Percentiles rank a stretch among this genome's conserved stretches.
These are phyloP conservation scores for Saccharomycopsis fodiens DNA, from an alignment of 805 yeast species.

Conservation along the genomic window DNA sequence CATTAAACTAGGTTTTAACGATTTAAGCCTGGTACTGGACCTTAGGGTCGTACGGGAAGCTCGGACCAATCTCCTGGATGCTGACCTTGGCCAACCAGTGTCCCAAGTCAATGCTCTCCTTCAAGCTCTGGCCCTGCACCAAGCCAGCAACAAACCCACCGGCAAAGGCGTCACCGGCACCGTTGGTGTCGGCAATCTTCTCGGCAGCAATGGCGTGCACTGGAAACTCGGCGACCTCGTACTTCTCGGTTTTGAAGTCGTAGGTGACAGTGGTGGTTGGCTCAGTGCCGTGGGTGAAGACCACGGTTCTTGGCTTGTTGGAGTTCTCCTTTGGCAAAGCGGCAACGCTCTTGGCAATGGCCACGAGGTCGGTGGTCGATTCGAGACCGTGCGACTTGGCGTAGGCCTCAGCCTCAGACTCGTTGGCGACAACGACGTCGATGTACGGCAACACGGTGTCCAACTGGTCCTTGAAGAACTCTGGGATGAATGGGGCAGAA, in stretches of 20 bases:
- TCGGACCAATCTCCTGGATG: constrained; percentile 90
- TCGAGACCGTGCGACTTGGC: constrained; percentile 74
- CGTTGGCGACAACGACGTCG: constrained; percentile 90
- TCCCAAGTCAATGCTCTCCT: constrained; percentile 67
- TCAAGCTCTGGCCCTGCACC: constrained; percentile 59
- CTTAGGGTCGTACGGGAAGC: constrained; percentile 52
- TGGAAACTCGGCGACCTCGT: constrained; percentile 44
- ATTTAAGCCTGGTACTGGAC: too few species aligned
- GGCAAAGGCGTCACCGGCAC: constrained; percentile 84
- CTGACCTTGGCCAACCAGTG: constrained; percentile 95
- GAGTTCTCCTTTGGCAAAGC: constrained; percentile 66
- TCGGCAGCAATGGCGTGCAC: constrained; percentile 65
- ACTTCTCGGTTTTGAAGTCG: constrained; percentile 39
- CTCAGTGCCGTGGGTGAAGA: constrained; percentile 93
- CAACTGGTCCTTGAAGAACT: constrained; percentile 88
- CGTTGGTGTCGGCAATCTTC: constrained; percentile 86
- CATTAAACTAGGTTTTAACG: too few species aligned
- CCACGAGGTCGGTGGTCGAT: constrained; percentile 50
- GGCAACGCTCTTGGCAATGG: constrained; percentile 79
- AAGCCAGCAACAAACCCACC: constrained; percentile 93
- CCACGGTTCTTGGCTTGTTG: constrained; percentile 69
- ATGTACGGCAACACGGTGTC: constrained; percentile 77
- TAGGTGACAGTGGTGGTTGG: constrained; percentile 75
- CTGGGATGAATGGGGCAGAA: constrained; percentile 95
- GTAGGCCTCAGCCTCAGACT: constrained; percentile 91